Percentiles rank a stretch among this genome's conserved stretches.
These are phyloP conservation scores for Cotoneaster glaucophyllus DNA, from an alignment of 306 rosid genomes.

Conservation along the genomic window DNA sequence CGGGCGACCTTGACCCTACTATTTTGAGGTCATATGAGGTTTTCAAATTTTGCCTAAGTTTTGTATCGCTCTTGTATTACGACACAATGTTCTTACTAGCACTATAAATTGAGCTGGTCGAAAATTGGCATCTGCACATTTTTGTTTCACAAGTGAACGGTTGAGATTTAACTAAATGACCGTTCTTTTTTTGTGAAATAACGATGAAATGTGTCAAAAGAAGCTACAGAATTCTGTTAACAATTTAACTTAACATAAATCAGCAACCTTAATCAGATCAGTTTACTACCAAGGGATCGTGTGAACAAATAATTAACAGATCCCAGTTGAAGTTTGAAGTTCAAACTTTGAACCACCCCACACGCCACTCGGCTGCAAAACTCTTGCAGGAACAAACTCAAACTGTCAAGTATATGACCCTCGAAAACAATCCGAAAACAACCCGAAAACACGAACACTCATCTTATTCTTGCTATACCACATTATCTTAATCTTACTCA, in stretches of 20 bases:
- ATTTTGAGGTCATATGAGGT: no score
- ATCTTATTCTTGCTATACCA: conserved; percentile 14
- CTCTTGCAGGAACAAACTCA: neutral
- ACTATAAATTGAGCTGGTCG: no score
- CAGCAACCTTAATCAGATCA: conserved; percentile 20
- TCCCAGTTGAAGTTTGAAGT: conserved; percentile 9
- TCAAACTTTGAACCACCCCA: neutral
- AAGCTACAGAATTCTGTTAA: conserved; percentile 18
- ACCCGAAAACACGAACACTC: conserved; percentile 1
- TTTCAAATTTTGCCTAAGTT: no score
- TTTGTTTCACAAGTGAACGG: no score
- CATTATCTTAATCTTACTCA: neutral
- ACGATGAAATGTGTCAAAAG: neutral
- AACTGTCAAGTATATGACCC: neutral
- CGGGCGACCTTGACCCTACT: no score
- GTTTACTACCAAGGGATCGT: neutral
- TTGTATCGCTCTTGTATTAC: no score
- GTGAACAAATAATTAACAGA: conserved; percentile 24
- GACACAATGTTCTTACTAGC: no score
- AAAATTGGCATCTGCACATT: no score
- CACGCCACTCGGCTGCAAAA: neutral
- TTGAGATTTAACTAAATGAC: no score
- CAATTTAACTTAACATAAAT: conserved; percentile 12
- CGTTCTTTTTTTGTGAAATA: neutral
- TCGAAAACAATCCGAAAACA: neutral